These are phyloP conservation scores for Thuidium tamariscinum DNA, from an alignment of 225 moss, liverwort and hornwort genomes.

Conservation along the genomic window DNA sequence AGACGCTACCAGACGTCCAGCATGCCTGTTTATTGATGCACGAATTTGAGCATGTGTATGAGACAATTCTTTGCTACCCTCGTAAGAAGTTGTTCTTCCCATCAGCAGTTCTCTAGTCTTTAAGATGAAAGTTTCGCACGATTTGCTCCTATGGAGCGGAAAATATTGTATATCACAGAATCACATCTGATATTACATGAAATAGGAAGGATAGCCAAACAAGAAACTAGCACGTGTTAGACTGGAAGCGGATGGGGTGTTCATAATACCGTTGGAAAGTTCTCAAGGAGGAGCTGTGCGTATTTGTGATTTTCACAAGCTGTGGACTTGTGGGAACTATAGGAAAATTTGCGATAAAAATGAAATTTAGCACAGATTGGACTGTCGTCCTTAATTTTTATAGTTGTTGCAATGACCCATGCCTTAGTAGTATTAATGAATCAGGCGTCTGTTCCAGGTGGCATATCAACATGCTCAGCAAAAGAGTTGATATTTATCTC, in stretches of 20 bases:
- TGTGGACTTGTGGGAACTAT: neutral
- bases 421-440: neutral
- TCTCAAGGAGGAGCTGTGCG: neutral
- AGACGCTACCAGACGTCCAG: constrained; percentile 3
- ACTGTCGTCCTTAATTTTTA: neutral
- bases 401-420: neutral
- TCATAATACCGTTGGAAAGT: neutral
- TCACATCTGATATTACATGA: neutral
- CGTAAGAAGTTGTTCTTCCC: constrained; percentile 1
- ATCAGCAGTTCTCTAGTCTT: neutral
- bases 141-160: neutral
- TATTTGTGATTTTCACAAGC: neutral
- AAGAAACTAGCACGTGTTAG: neutral
- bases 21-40: neutral
- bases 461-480: constrained; percentile 45
- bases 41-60: neutral
- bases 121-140: neutral
- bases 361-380: neutral
- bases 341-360: neutral
- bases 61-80: constrained; percentile 24
- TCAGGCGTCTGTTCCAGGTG: constrained; percentile 22
- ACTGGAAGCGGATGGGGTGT: neutral
- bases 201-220: neutral
- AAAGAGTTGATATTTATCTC: constrained; percentile 46
- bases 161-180: neutral